Base-by-base conservation (phyloP, 768 basidiomycete species). In the Macrolepiota albuminosa region DNA sequence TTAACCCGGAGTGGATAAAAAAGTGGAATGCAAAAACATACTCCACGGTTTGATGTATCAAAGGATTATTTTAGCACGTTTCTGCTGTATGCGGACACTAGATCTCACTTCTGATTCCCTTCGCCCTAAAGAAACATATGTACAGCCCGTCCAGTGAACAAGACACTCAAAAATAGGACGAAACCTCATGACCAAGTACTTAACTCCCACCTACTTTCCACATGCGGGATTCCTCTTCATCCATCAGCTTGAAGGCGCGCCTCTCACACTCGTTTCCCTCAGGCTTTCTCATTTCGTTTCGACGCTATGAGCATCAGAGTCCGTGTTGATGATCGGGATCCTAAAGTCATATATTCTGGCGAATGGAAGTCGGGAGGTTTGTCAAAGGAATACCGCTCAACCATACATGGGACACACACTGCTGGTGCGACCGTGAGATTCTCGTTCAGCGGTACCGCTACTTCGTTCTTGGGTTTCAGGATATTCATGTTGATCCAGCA, bases 281-380 rank as follows among this genome's bases (percentile, higher is more conserved):
- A 34, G 24, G 24, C 21, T 18, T 29, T 39, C 4, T 6, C 39
- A 18, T n/a, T 18, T 18, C 21, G 43, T 46, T 36, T n/a, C 36
- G 13, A 18, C 21, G n/a, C 55, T 24, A 56, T 59, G 61, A n/a
- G 54, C 40, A 39, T 4, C n/a, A 31, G 11, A 24, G 56, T 64
- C n/a, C 21, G 8, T 40, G 57, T 66, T 26, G 67, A 67, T 45
- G 67, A 68, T 58, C 50, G 11, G 6, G 61, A 68, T 47, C 14
- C 65, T 24, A 8, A 51, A 21, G 53, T 66, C 16, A n/a, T 26
- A 14, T 66, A 63, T 47, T 59, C 48, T 7, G 21, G 33, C 2
- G 24, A 39, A 26, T 68, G 67, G 67, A 45, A 49, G 10, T 14
- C 10, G n/a, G 53, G 40, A 16, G 67, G 63, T 37, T 42, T 26